A percentile compares a stretch with the other conserved stretches of the same genome.
Conservation (phyloP, 1,139 yeast genomes). For the Diutina neorugosa region DNA sequence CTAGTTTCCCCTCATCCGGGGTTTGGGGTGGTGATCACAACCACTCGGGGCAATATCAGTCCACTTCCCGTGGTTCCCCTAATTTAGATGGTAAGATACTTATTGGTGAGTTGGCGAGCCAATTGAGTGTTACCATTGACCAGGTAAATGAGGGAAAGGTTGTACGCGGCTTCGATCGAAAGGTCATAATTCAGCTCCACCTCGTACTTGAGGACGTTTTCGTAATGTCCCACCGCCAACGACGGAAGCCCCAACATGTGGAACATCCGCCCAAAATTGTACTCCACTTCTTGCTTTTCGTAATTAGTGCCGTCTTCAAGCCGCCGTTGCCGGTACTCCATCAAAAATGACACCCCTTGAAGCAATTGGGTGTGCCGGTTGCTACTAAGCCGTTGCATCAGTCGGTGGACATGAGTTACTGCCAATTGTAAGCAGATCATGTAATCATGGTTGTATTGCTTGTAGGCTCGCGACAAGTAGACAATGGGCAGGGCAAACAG, state of each 20-base stretch:
- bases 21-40: not conserved
- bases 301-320: constrained; percentile 25
- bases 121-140: constrained; percentile 53
- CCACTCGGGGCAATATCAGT: not conserved
- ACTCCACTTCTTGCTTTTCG: constrained; percentile 68
- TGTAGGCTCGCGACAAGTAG: constrained; percentile 51
- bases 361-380: constrained; percentile 79
- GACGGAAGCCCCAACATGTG: constrained; percentile 70
- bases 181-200: constrained; percentile 32
- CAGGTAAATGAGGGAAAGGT: constrained; percentile 62
- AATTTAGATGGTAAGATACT: not conserved
- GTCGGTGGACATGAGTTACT: constrained; percentile 75
- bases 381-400: constrained; percentile 80
- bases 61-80: not conserved
- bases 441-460: constrained; percentile 59
- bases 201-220: constrained; percentile 39
- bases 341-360: constrained; percentile 71
- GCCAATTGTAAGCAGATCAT: constrained; percentile 67
- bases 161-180: constrained; percentile 75
- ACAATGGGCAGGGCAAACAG: constrained; percentile 73
- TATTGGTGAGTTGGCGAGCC: not conserved
- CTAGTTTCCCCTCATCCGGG: not conserved
- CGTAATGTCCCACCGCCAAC: constrained; percentile 62
- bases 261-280: constrained; percentile 74
- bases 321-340: constrained; percentile 51